Evolutionary conservation across 257 asterid species (phyloP).

Genomic region (Lithospermum erythrorhizon): DNA sequence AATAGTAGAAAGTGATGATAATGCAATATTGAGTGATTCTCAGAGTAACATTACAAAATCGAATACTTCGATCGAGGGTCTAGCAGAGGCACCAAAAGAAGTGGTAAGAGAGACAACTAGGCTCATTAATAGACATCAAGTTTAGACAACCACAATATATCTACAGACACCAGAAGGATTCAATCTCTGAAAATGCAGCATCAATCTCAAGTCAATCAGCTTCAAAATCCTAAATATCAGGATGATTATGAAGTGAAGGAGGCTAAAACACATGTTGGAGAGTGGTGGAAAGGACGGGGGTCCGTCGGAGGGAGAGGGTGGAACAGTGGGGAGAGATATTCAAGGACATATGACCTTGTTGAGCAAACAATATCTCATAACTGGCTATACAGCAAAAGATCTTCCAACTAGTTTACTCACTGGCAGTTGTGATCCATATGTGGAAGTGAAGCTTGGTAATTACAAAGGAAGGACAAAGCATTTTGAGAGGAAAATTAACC

Average conservation of each 20-base stretch:
- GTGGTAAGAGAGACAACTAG: constrained; percentile 23
- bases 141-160: constrained; percentile 24
- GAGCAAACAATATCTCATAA: constrained; percentile 73
- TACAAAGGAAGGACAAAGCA: constrained; percentile 49
- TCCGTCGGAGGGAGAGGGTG: constrained; percentile 53
- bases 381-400: too few relatives aligned
- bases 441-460: constrained; percentile 73
- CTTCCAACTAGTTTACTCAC: constrained; percentile 45
- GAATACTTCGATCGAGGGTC: constrained; percentile 4
- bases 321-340: constrained; percentile 42
- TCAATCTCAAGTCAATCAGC: constrained; percentile 16
- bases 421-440: constrained; percentile 67
- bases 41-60: constrained; percentile 7
- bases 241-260: constrained; percentile 60
- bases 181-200: constrained; percentile 34
- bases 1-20: constrained; percentile 10
- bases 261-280: constrained; percentile 41
- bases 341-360: constrained; percentile 79
- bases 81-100: constrained; percentile 13
- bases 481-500: constrained; percentile 14
- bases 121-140: constrained; percentile 29
- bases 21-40: constrained; percentile 9
- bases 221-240: constrained; percentile 16
- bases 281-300: constrained; percentile 71
- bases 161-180: constrained; percentile 19